Evolutionary conservation across 192 early-diverging fungal genomes (phyloP).

Genomic region (Entrophospora sp.): DNA sequence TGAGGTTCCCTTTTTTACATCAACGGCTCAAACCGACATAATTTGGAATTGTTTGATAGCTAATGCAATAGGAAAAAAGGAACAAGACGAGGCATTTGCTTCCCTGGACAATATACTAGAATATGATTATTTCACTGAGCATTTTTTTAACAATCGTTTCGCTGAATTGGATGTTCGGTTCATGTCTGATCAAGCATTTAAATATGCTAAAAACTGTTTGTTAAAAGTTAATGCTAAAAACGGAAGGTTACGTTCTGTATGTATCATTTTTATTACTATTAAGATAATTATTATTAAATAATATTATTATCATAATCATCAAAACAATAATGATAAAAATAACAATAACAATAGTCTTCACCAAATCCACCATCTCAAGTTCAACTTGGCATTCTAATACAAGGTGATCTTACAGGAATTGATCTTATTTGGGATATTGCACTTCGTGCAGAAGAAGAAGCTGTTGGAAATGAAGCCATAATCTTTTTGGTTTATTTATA

Average conservation of each 20-base stretch:
- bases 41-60: conserved; percentile 36
- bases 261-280: neutral
- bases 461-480: conserved; percentile 30
- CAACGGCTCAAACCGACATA: conserved; percentile 28
- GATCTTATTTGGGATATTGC: conserved; percentile 41
- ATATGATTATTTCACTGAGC: conserved; percentile 25
- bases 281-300: neutral
- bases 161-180: conserved; percentile 28
- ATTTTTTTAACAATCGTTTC: conserved; percentile 30
- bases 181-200: conserved; percentile 29
- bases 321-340: too few species aligned
- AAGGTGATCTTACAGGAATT: conserved; percentile 31
- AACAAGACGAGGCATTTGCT: conserved; percentile 35
- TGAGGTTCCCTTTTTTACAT: conserved; percentile 25
- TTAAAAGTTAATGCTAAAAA: conserved; percentile 30
- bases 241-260: conserved; percentile 23
- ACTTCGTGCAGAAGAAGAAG: conserved; percentile 23
- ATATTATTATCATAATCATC: neutral
- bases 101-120: conserved; percentile 32
- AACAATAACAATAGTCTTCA: neutral
- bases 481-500: conserved; percentile 26
- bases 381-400: conserved; percentile 13
- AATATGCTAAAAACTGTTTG: conserved; percentile 32
- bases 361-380: conserved; percentile 3
- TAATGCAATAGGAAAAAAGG: conserved; percentile 31